A percentile compares a stretch with the other conserved stretches of the same genome.
phyloP scores from a whole-genome alignment of 495 filamentous ascomycete species.

The Pseudoneurospora amorphoporcata region DNA sequence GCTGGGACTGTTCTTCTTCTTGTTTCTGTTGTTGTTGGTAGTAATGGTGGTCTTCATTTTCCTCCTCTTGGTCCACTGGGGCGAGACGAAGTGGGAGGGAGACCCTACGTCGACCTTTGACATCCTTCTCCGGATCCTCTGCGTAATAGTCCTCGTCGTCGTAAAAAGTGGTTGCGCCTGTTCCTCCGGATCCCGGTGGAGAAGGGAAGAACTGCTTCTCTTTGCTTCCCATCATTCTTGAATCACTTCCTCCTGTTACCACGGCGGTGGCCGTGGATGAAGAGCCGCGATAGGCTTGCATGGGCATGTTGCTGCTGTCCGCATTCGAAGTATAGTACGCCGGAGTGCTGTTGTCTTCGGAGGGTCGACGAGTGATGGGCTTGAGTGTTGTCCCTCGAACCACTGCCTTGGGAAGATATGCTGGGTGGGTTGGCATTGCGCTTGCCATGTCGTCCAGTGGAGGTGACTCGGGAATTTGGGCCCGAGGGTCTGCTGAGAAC shows the following conservation, averaged over 20 bases:
- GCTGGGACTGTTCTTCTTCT: background rate
- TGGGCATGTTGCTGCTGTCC: background rate
- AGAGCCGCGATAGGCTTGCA: background rate
- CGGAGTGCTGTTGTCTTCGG: slow-evolving; percentile 7
- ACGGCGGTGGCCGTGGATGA: background rate
- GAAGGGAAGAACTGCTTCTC: background rate
- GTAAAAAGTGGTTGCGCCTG: background rate
- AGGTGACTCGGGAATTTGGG: slow-evolving; percentile 1
- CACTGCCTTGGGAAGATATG: slow-evolving; percentile 32
- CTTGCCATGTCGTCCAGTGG: slow-evolving; percentile 11
- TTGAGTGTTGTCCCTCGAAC: slow-evolving; percentile 21
- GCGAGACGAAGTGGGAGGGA: background rate
- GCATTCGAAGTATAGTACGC: background rate
- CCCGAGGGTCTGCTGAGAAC: slow-evolving; percentile 10
- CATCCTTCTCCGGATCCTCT: background rate
- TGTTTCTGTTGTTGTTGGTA: background rate
- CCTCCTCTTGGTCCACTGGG: background rate
- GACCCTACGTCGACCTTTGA: background rate
- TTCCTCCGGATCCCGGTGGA: background rate
- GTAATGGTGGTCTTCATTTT: background rate
- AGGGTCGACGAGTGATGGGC: slow-evolving; percentile 9
- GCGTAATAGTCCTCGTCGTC: background rate
- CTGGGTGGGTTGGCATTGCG: slow-evolving; percentile 37
- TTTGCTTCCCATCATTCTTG: background rate
- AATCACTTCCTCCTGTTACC: slow-evolving; percentile 1